Evolutionary conservation across 352 stramenopile genomes (phyloP).

Genomic region (Pythium myriotylum): DNA sequence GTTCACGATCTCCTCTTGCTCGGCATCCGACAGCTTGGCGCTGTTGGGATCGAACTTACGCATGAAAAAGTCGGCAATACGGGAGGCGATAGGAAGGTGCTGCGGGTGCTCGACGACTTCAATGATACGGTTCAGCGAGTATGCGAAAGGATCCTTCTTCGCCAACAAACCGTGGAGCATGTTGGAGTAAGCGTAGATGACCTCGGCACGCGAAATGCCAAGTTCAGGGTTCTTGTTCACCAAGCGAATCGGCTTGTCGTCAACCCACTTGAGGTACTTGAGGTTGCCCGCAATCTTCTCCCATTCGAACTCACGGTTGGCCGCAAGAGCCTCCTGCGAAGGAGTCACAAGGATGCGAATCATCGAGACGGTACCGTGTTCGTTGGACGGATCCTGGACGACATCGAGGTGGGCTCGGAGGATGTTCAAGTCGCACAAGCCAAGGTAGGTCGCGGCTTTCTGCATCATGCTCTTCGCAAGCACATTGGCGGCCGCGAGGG

Average conservation of each 20-base stretch:
- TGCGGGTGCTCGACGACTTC: constrained; percentile 91
- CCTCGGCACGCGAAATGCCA: constrained; percentile 90
- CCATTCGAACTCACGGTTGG: constrained; percentile 72
- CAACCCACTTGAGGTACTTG: constrained; percentile 88
- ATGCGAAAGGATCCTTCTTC: constrained; percentile 94
- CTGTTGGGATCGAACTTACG: constrained; percentile 76
- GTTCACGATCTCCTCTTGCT: constrained; percentile 49
- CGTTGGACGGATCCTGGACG: constrained; percentile 85
- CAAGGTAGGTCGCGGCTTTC: constrained; percentile 87
- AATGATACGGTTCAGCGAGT: constrained; percentile 94
- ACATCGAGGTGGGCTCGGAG: constrained; percentile 95
- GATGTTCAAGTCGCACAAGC: constrained; percentile 94
- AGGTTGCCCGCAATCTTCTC: constrained; percentile 86
- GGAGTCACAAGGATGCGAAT: constrained; percentile 82
- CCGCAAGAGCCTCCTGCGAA: constrained; percentile 49
- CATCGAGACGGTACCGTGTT: constrained; percentile 71
- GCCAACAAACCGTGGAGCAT: constrained; percentile 95
- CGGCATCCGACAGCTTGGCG: constrained; percentile 40
- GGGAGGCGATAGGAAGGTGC: constrained; percentile 88
- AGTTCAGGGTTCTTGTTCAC: constrained; percentile 89
- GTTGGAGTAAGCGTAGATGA: constrained; percentile 95
- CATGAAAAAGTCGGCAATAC: constrained; percentile 96
- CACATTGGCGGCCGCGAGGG: constrained; percentile 81
- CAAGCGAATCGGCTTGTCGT: constrained; percentile 78
- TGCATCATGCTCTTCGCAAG: constrained; percentile 83